Percentiles rank a stretch among this genome's conserved stretches.
phyloP scores from a whole-genome alignment of 2,329 filamentous ascomycete species.

The Fusarium sp. region DNA sequence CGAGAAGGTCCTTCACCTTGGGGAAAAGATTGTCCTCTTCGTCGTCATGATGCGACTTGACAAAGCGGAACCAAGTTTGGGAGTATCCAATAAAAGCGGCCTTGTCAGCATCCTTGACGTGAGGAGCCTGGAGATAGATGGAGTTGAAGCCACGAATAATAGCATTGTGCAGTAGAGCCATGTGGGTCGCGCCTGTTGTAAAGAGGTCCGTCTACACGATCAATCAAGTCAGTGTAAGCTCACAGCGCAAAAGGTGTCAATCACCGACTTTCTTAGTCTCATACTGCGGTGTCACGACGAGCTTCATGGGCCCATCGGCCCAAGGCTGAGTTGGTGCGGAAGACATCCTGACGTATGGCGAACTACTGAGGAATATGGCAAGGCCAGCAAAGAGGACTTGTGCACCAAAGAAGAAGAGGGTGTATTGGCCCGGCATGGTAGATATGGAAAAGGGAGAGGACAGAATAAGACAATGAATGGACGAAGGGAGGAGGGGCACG shows the following conservation, averaged over 20 bases:
- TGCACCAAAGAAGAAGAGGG: slow-evolving; percentile 48
- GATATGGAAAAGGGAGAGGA: slow-evolving; percentile 2
- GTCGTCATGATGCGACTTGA: slow-evolving; percentile 73
- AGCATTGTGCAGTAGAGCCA: slow-evolving; percentile 74
- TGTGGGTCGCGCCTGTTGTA: slow-evolving; percentile 72
- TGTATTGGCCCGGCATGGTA: slow-evolving; percentile 42
- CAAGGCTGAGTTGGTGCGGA: slow-evolving; percentile 56
- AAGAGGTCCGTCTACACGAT: slow-evolving; percentile 68
- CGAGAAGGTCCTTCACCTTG: slow-evolving; percentile 67
- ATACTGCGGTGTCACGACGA: slow-evolving; percentile 69
- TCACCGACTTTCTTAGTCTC: slow-evolving; percentile 65
- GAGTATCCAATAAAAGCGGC: slow-evolving; percentile 72
- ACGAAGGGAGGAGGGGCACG: slow-evolving; percentile 20
- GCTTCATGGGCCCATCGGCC: slow-evolving; percentile 70
- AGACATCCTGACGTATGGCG: slow-evolving; percentile 55
- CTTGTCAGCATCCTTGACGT: slow-evolving; percentile 67
- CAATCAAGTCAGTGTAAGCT: slow-evolving; percentile 4
- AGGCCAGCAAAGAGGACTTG: slow-evolving; percentile 51
- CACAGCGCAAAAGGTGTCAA: not conserved
- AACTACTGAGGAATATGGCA: slow-evolving; percentile 51
- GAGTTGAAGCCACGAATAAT: slow-evolving; percentile 76
- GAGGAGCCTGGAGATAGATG: slow-evolving; percentile 72
- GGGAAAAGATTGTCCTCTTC: slow-evolving; percentile 72
- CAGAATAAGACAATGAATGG: not conserved
- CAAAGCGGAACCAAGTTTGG: slow-evolving; percentile 71